Base-by-base conservation (phyloP, 2,329 filamentous ascomycete genomes). In the Xylariaceae sp. region DNA sequence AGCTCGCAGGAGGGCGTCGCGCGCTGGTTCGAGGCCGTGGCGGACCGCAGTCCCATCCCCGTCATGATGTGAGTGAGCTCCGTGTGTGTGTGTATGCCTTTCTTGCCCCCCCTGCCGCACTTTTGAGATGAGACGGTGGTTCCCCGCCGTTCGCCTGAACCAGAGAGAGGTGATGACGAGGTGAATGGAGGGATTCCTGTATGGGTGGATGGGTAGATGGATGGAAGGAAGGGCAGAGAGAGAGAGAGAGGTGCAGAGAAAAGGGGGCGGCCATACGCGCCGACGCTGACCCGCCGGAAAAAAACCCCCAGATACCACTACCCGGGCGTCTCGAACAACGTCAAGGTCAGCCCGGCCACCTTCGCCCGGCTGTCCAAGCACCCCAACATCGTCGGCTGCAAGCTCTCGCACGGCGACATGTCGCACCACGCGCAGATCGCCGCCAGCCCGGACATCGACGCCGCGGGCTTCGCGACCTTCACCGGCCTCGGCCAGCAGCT, bases 371-470 rank as follows among this genome's bases (percentile, higher is more conserved):
- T 83, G 17, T 65, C 78, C 5, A 59, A 67, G 35, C 77, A 82
- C 51, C 67, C 72, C 19, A 82, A 82, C 49, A 80, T 82, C 37
- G 77, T 81, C 4, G 78, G 78, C 32, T 79, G 74, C 59, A 83
- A 83, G 59, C 70, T 83, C 24, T 81, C 76, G 1, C 78, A 83
- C 52, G 77, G 75, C 32, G 75, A 80, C 50, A 66, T 81, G 29
- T 78, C 75, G n/a, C 65, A 72, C 45, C 76, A 80, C 51, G 65
- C 70, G 4, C 71, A 80, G 52, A 70, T 81, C 37, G 74, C 72
- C 4, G 64, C 68, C 4, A 72, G 68, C 45, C 77, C 77, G 0
- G 52, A 62, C 30, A 77, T 82, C 49, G 71, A 80, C 53, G 67
- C 74, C 47, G 49, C 56, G 2, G 59, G 68, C 29, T 82, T 82